Evolutionary conservation across 129 eudicot species (phyloP), one percentile per base, ranked within the genome.

Genomic region (Logfia minima): DNA sequence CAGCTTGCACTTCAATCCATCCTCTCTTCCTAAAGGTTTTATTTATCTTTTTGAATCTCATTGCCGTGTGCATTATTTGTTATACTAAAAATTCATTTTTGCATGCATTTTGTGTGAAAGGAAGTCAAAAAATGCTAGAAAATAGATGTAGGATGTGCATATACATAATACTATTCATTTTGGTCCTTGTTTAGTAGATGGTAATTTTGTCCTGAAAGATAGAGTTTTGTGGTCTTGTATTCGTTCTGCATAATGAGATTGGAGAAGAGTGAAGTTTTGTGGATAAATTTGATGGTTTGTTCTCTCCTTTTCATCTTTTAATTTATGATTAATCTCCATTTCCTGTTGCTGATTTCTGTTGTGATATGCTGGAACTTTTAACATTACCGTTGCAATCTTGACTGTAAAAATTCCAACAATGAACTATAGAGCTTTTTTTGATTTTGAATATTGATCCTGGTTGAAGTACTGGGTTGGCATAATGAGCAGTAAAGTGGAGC

Each of bases 1-100:
- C 98, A 93, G 87, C 88, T 88, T 21, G 87, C 98, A 11, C 85
- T 93, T 80, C 96, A 93, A 51, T 91, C 98, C 21, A 83, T 93
- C 59, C 87, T 93, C 8, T 86, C 98, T 1, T 84, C 92, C 45
- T 88, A 84, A 79, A 74, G 60, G 58, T 68, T 68, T 31, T 71
- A 9, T n/a, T 3, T 19, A 14, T 52, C 13, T 76, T 52, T 55
- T 18, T 64, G 13, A 62, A 68, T 77, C 39, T 24, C 53, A 35
- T 70, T 80, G 71, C 35, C 28, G 62, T 59, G 79, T 65, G 76
- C 63, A 69, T 75, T 45, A 35, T 79, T 63, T 55, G 70, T 71
- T 75, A 70, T 70, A 24, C 61, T 64, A 39, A 16, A 79, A 52
- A 63, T 77, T 70, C 74, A 58, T 45, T 82, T 79, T 61, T 71